A percentile compares a stretch with the other conserved stretches of the same genome.
These are phyloP conservation scores for Zelonia costaricensis DNA, from an alignment of 208 protist genomes.

Conservation along the genomic window DNA sequence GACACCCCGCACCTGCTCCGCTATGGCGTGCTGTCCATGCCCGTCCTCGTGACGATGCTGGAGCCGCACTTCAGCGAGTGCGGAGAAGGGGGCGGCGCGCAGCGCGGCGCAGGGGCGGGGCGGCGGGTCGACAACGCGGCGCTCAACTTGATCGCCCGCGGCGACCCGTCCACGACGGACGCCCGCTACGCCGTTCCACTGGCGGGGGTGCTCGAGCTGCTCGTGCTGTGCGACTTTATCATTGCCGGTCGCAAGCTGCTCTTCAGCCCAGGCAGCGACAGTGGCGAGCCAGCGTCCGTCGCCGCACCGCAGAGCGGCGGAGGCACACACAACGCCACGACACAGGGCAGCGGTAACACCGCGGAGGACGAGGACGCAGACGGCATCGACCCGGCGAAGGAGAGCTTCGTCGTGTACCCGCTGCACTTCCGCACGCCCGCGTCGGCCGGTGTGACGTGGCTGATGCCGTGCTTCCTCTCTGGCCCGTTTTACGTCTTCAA, in stretches of 20 bases:
- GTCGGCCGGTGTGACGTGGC: constrained; percentile 52
- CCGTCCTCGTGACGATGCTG: constrained; percentile 21
- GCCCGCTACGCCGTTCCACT: constrained; percentile 17
- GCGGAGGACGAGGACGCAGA: not conserved
- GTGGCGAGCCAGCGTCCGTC: not conserved
- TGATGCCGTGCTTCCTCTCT: constrained; percentile 61
- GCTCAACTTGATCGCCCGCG: not conserved
- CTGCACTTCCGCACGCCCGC: constrained; percentile 43
- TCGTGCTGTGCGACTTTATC: constrained; percentile 26
- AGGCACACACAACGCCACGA: too few species aligned
- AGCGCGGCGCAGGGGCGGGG: not conserved
- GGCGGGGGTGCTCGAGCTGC: constrained; percentile 25
- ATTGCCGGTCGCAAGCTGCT: constrained; percentile 29
- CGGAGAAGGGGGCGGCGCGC: not conserved
- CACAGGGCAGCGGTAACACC: too few species aligned
- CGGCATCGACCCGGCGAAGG: constrained; percentile 6
- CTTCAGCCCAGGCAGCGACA: constrained; percentile 6
- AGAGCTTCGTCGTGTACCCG: constrained; percentile 73
- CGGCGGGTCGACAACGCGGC: not conserved
- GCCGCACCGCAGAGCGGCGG: too few species aligned
- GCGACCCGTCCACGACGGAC: not conserved
- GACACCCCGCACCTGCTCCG: constrained; percentile 35
- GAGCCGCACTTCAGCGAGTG: constrained; percentile 16
- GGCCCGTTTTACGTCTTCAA: constrained; percentile 85
- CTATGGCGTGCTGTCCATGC: constrained; percentile 19